phyloP scores from a whole-genome alignment of 345 rosid species.

The Salix brachista region DNA sequence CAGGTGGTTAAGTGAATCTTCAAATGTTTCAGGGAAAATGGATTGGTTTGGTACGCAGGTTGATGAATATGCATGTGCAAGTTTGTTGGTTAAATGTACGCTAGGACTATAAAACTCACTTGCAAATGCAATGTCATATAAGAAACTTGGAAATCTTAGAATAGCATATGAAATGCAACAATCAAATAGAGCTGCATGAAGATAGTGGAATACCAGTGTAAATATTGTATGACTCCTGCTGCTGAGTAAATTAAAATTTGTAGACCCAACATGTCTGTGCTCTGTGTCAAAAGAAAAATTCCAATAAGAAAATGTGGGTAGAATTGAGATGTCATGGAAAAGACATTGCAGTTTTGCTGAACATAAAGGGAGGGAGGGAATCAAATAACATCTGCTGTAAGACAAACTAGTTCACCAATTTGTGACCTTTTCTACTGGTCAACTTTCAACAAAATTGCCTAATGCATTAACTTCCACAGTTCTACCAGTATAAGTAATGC shows the following conservation, averaged over 20 bases:
- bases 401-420: neutral
- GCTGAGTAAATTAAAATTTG: conserved; percentile 93
- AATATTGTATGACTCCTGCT: conserved; percentile 99
- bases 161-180: conserved; percentile 10
- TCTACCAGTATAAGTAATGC: neutral
- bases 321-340: neutral
- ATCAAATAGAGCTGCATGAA: conserved; percentile 12
- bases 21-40: neutral
- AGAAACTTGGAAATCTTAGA: neutral
- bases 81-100: neutral
- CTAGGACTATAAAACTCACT: neutral
- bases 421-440: too few relatives aligned
- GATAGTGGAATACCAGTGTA: conserved; percentile 68
- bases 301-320: neutral
- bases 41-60: neutral
- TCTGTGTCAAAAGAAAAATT: conserved; percentile 47
- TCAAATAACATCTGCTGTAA: neutral
- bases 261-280: conserved; percentile 98
- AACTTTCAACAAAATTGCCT: neutral
- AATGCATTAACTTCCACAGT: neutral
- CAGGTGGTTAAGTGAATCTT: neutral
- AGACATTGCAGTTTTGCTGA: neutral
- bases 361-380: neutral
- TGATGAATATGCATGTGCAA: neutral
- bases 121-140: neutral